These are phyloP conservation scores for Conidiobolus incongruus DNA, from an alignment of 371 early-diverging fungal genomes.

Conservation along the genomic window DNA sequence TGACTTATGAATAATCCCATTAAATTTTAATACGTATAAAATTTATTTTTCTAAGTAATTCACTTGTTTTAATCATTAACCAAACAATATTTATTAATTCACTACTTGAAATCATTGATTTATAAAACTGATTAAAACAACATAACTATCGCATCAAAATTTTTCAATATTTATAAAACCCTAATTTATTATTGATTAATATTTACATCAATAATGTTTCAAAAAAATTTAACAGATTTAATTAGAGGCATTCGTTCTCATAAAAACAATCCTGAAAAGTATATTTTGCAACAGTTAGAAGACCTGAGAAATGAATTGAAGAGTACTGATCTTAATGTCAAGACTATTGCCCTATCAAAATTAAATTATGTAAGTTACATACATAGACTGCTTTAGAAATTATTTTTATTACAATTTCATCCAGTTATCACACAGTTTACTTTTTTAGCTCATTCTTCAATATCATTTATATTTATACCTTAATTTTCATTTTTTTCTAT, in stretches of 20 bases:
- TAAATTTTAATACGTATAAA: too few species aligned
- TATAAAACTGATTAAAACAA: too few species aligned
- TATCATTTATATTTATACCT: background rate
- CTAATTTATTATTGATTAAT: too few species aligned
- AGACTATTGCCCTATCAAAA: constrained; percentile 74
- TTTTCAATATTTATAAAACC: too few species aligned
- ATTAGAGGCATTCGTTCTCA: constrained; percentile 86
- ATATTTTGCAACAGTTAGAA: constrained; percentile 58
- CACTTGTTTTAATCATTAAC: too few species aligned
- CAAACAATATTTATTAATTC: too few species aligned
- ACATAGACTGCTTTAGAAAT: background rate
- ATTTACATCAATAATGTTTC: too few species aligned
- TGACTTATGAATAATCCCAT: too few species aligned
- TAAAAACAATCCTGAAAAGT: constrained; percentile 72
- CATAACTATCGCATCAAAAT: too few species aligned
- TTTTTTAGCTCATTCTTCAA: background rate
- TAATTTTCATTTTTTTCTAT: background rate
- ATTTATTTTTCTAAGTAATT: too few species aligned
- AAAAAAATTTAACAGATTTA: constrained; percentile 61
- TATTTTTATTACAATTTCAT: background rate
- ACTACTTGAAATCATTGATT: too few species aligned
- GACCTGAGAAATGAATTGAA: constrained; percentile 76
- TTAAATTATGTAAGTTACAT: constrained; percentile 43
- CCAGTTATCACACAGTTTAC: background rate
- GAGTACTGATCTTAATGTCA: constrained; percentile 58